These are phyloP conservation scores for Allomyces javanicus DNA, from an alignment of 192 early-diverging fungal species.

Conservation along the genomic window DNA sequence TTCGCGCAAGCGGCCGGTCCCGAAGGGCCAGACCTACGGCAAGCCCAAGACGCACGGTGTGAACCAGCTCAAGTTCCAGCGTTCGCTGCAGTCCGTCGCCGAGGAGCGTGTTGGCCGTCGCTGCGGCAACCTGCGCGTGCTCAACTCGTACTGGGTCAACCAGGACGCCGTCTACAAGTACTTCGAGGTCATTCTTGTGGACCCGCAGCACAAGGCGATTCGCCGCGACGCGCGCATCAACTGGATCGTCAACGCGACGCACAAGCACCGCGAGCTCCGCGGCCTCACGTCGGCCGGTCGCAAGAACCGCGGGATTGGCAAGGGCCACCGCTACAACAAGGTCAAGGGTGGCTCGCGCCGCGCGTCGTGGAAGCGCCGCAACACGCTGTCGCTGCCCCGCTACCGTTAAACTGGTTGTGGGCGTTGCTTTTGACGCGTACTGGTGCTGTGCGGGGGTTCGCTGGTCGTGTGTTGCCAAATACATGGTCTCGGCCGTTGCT, in stretches of 20 bases:
- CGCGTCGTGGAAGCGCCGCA: constrained; percentile 82
- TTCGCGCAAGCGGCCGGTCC: constrained; percentile 89
- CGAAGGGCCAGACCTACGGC: constrained; percentile 96
- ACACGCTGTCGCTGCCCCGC: constrained; percentile 84
- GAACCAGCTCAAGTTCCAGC: constrained; percentile 96
- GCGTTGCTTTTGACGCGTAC: no score
- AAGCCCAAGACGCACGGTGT: constrained; percentile 98
- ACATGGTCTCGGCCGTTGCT: no score
- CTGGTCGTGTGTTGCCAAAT: no score
- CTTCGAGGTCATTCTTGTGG: constrained; percentile 97
- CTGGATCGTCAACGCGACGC: constrained; percentile 95
- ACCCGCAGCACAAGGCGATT: constrained; percentile 95
- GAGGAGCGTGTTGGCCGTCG: constrained; percentile 96
- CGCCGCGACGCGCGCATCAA: constrained; percentile 97
- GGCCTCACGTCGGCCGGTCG: constrained; percentile 90
- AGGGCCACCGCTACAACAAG: constrained; percentile 96
- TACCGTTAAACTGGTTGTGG: constrained; percentile 50
- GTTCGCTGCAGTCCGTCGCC: constrained; percentile 76
- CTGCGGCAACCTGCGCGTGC: constrained; percentile 92
- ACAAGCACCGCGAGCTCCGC: constrained; percentile 98
- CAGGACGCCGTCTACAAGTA: constrained; percentile 98
- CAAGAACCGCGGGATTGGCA: constrained; percentile 92
- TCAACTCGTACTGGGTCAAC: constrained; percentile 99
- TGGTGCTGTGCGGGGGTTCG: no score
- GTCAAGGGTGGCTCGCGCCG: constrained; percentile 82